Evolutionary conservation across 1,284 basidiomycete genomes (phyloP), one percentile per base, ranked within the genome.

Genomic region (Ceratobasidium papillatum): DNA sequence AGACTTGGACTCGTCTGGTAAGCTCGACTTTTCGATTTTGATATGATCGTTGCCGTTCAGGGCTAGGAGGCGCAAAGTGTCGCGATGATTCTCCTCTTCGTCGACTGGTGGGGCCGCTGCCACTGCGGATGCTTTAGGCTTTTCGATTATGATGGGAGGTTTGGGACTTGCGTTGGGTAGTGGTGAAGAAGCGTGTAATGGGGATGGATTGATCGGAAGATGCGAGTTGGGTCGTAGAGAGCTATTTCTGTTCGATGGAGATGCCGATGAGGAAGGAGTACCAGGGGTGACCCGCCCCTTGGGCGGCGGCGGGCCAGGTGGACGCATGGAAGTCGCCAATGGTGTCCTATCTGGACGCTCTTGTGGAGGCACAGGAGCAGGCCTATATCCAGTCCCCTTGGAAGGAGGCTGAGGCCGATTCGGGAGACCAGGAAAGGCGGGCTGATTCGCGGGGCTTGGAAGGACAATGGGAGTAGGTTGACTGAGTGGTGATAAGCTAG

Each of bases 41-140:
- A 92, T 85, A 82, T 93, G 87, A 25, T 91, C 90, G 75, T 84
- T 84, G 38, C 88, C 89, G 75, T 90, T 93, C 79, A 83, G 83
- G 76, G 85, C 84, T 49, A 94, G 84, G 77, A 84, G 85, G 47
- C 85, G 84, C 52, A 90, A 78, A n/a, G 90, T 71, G 11, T 76
- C 75, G 19, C 47, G 47, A 43, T 77, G 63, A 25, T 68, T 61
- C 34, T 76, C 84, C 32, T 81, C 83, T 32, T 86, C 86, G 49
- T 87, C 76, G 83, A 43, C 69, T 8, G 69, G 69, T 14, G 69
- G 69, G 5, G 69, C 25, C 38, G n/a, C 32, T n/a, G 47, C 47
- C 9, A 32, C 30, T 30, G 52, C 25, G 22, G 30, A 25, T 2
- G 30, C 34, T 52, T 73, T 73, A 34, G 69, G 32, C 32, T 73